A percentile compares a stretch with the other conserved stretches of the same genome.
These are phyloP conservation scores for Sorghum bicolor DNA, from an alignment of 176 grass and related monocot species.

Conservation along the genomic window DNA sequence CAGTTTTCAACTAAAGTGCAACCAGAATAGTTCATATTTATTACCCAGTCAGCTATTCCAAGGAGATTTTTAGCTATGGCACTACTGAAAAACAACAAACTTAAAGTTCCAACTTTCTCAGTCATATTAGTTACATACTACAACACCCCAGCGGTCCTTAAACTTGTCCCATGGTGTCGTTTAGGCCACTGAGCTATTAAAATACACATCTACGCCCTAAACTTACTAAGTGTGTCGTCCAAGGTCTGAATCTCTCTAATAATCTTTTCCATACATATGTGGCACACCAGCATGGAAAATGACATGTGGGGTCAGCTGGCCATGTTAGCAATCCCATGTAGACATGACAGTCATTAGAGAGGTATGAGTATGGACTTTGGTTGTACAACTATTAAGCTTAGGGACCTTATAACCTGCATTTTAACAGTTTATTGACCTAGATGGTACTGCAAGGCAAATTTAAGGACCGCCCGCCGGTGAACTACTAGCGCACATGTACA, in stretches of 20 bases:
- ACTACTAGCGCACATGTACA: background rate
- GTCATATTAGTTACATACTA: slow-evolving; percentile 16
- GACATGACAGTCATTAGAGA: background rate
- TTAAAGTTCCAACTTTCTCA: background rate
- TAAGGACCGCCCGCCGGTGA: background rate
- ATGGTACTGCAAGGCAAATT: background rate
- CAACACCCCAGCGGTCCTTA: background rate
- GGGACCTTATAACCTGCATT: background rate
- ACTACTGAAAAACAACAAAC: background rate
- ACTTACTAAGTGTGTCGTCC: background rate
- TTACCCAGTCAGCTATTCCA: background rate
- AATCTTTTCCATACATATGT: background rate
- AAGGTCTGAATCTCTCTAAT: background rate
- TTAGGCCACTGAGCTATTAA: background rate
- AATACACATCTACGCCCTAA: background rate
- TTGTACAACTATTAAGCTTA: background rate
- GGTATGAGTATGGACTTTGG: background rate
- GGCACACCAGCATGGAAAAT: background rate
- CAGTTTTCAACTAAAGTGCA: background rate
- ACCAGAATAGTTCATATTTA: background rate
- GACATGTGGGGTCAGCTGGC: background rate
- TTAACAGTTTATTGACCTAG: background rate
- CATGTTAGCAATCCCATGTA: background rate
- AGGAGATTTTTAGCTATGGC: background rate
- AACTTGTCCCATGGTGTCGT: background rate